Evolutionary conservation across 1,139 yeast species (phyloP).

Genomic region (Taphrina communis): DNA sequence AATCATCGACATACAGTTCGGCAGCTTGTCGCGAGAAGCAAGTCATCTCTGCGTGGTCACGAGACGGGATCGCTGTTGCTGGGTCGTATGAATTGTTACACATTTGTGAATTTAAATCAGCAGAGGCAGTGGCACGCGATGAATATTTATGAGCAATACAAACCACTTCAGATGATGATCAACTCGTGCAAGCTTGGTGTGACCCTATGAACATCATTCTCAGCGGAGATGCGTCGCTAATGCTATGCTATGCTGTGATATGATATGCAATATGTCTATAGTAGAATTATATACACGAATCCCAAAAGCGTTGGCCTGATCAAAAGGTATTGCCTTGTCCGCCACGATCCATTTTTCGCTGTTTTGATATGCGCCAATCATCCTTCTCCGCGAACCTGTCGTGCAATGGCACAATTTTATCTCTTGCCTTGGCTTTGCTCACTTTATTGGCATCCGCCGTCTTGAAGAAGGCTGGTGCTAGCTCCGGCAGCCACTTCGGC

Average conservation of each 20-base stretch:
- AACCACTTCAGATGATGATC: no score
- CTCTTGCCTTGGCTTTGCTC: conserved; percentile 56
- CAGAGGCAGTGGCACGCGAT: conserved; percentile 1
- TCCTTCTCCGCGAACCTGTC: conserved; percentile 63
- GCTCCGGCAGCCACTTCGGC: conserved; percentile 81
- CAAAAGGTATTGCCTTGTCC: conserved; percentile 25
- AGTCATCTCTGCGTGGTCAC: neutral
- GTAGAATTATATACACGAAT: neutral
- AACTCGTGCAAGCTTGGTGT: no score
- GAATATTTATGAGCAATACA: neutral
- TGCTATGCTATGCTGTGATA: neutral
- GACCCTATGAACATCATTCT: no score
- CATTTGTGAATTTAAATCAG: neutral
- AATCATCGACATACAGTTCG: no score
- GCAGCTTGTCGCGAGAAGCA: no score
- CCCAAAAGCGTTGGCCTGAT: neutral
- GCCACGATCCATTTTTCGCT: conserved; percentile 48
- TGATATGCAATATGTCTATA: neutral
- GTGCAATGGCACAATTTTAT: conserved; percentile 68
- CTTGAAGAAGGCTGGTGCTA: conserved; percentile 86
- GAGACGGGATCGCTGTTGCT: neutral
- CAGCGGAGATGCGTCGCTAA: neutral
- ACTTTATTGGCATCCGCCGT: conserved; percentile 57
- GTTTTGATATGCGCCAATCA: conserved; percentile 61
- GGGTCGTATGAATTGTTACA: neutral